Base-by-base conservation (phyloP, 352 stramenopile genomes). In the Phytophthora uliginosa region DNA sequence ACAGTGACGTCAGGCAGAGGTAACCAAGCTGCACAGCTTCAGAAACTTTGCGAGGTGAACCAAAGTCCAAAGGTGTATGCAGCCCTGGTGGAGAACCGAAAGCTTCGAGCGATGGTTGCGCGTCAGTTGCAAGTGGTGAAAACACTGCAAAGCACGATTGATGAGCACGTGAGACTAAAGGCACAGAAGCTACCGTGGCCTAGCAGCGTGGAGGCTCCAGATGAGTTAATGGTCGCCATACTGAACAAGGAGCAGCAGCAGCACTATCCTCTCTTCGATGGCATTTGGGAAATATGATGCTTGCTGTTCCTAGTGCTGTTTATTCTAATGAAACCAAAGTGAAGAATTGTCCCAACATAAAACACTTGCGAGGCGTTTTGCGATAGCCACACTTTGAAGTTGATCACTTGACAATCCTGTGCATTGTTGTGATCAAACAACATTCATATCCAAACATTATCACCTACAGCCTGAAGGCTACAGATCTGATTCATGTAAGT, bases 81-180 rank as follows among this genome's bases (percentile, higher is more conserved):
- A 7, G 63, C 63, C 5, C 20, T 65, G 42, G 40, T 17, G 4
- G 69, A 76, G 40, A 76, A 76, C 36, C 63, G 33, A 28, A 61
- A 64, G 8, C 63, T 76, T 51, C 63, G 53, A 28, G 33, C 48
- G 9, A 61, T 73, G 63, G 18, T 73, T n/a, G 51, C 38, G 0
- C 42, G 18, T 20, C 57, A 59, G 31, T 51, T 53, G 3, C 48
- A 68, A 60, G 56, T 76, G n/a, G 26, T 45, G 17, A 63, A 65
- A 28, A 26, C 24, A 5, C 40, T 73, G 4, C 63, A 76, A 64
- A 34, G 53, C 8, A 24, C 69, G 8, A 68, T 72, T 15, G 63
- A 76, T 51, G 55, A 63, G n/a, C 20, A 72, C 2, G 24, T 63
- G 20, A 40, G 64, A 2, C 28, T 52, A 2, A 68, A 31, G 7